A percentile compares a stretch with the other conserved stretches of the same genome.
phyloP scores from a whole-genome alignment of 345 rosid species.

The Barbarea vulgaris region DNA sequence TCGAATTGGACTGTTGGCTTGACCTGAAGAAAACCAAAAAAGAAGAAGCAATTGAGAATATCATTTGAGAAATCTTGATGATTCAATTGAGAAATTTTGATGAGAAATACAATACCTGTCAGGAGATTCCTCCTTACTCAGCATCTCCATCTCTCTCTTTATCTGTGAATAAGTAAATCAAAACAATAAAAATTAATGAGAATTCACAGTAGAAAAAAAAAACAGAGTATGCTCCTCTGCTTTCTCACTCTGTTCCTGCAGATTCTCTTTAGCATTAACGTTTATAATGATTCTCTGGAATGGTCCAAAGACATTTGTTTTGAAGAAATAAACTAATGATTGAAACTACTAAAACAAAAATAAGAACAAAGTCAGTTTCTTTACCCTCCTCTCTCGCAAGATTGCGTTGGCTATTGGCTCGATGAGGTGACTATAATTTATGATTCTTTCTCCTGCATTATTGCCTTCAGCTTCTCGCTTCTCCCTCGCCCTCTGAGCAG shows the following conservation, averaged over 20 bases:
- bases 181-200: neutral
- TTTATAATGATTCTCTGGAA: too few species aligned
- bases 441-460: neutral
- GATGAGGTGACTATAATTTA: neutral
- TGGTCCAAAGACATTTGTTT: too few species aligned
- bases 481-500: neutral
- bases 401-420: neutral
- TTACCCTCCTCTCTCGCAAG: neutral
- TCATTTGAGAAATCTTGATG: too few species aligned
- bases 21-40: neutral
- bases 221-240: neutral
- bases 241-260: neutral
- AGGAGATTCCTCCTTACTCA: neutral
- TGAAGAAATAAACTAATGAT: too few species aligned
- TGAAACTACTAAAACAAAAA: too few species aligned
- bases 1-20: neutral
- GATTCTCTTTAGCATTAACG: neutral
- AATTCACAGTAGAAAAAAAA: neutral
- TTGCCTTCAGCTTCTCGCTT: neutral
- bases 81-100: neutral
- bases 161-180: neutral
- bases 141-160: neutral
- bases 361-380: neutral
- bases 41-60: neutral
- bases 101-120: neutral